Base-by-base conservation (phyloP, 2,329 filamentous ascomycete species). In the Alternaria triticina region DNA sequence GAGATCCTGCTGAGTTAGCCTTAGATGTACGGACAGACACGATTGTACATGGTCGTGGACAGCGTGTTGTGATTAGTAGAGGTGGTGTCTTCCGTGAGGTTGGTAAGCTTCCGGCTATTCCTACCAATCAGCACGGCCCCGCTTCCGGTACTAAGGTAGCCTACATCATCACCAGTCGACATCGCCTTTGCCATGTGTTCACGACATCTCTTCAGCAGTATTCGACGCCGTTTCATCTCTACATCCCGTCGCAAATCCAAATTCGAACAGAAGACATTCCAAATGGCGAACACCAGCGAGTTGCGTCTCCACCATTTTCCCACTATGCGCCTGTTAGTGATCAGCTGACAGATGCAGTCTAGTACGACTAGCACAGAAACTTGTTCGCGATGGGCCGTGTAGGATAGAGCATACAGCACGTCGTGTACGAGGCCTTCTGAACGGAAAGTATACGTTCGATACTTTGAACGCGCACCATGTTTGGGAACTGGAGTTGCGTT, bases 341-440 rank as follows among this genome's bases (percentile, higher is more conserved):
- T n/a, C 4, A 33, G 56, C 49, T 61, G 9, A 66, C 45, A 50
- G n/a, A n/a, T 33, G 5, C 54, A 83, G 80, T 66, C 77, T 83
- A 22, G 69, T 70, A 11, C 74, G 78, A 20, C 76, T 84, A 22
- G 82, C 82, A 56, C 71, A 80, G 64, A 80, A 78, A 56, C 79
- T 84, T 28, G 76, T 73, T 15, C 72, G 74, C 4, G 67, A 82
- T 20, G 82, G 82, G 0, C 82, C 82, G 1, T 65, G 74, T 56
- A 77, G 69, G 36, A 58, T 65, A 7, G 66, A 77, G 40, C 52
- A 47, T 11, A 78, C 77, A 4, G 60, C 72, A 3, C 74, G 77
- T 12, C 76, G 77, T 15, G 71, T 80, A 8, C 72, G 78, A 47
- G 76, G 71, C 7, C 63, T 77, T 2, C 72, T 80, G 28, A 73